Conservation (phyloP, 2,329 filamentous ascomycete species). For the Fusarium zealandicum region DNA sequence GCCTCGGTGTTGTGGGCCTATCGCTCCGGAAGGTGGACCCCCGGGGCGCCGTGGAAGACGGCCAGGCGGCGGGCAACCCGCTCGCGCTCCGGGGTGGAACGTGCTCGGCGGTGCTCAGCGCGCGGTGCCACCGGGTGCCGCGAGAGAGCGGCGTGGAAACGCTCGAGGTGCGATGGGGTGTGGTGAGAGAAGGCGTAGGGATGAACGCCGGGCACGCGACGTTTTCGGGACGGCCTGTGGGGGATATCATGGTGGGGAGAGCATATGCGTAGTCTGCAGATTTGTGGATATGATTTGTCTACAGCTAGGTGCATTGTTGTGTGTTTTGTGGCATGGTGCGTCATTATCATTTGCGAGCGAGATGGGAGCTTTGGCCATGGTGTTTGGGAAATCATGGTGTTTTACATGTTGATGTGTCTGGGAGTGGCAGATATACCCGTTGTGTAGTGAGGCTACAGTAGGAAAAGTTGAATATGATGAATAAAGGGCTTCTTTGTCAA, state of each 20-base stretch:
- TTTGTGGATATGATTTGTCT: not conserved
- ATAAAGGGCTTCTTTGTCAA: constrained; percentile 4
- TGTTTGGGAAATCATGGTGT: constrained; percentile 7
- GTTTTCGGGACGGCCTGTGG: constrained; percentile 50
- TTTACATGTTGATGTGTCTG: no score
- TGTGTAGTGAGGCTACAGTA: constrained; percentile 15
- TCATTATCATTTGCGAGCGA: not conserved
- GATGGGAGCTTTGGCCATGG: not conserved
- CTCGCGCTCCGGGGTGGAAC: constrained; percentile 55
- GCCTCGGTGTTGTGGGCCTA: constrained; percentile 47
- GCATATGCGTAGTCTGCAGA: constrained; percentile 37
- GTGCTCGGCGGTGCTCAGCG: constrained; percentile 61
- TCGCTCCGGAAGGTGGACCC: constrained; percentile 52
- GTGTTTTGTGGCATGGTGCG: not conserved
- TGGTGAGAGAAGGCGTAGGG: constrained; percentile 50
- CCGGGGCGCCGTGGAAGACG: constrained; percentile 45
- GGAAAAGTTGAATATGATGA: constrained; percentile 22
- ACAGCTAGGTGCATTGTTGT: not conserved
- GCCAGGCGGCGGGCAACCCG: constrained; percentile 54
- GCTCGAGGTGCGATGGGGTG: constrained; percentile 54
- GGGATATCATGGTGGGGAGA: constrained; percentile 39
- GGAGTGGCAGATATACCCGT: constrained; percentile 27
- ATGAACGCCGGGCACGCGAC: constrained; percentile 53
- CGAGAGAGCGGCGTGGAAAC: constrained; percentile 47
- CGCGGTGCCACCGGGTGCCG: constrained; percentile 53